Conservation (phyloP, 495 filamentous ascomycete species). For the Lepraria neglecta region DNA sequence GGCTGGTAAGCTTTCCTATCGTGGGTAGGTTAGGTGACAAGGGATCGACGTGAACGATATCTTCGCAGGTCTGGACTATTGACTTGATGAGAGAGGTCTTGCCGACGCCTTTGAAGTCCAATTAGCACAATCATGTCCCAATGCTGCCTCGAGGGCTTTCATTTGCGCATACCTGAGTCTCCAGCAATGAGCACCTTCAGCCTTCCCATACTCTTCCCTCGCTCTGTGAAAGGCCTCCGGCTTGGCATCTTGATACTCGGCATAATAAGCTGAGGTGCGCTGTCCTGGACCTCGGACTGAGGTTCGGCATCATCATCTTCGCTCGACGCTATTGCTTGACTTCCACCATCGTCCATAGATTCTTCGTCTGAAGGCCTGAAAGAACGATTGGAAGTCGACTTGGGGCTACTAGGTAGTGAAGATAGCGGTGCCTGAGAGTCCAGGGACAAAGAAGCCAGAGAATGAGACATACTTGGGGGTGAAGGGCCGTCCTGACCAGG, state of each 20-base stretch:
- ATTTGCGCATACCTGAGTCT: conserved; percentile 55
- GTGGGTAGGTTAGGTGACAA: conserved; percentile 44
- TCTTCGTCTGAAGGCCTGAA: conserved; percentile 46
- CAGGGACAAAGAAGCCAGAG: conserved; percentile 43
- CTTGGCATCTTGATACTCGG: conserved; percentile 93
- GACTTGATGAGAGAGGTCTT: conserved; percentile 91
- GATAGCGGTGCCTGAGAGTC: conserved; percentile 38
- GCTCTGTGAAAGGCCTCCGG: conserved; percentile 83
- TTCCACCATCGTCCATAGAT: conserved; percentile 46
- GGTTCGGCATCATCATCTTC: conserved; percentile 36
- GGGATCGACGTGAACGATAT: conserved; percentile 93
- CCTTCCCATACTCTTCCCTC: conserved; percentile 74
- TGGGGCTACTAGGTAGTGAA: conserved; percentile 49
- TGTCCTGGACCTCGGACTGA: conserved; percentile 34
- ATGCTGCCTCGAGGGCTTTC: not conserved
- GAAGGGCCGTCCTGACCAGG: conserved; percentile 28
- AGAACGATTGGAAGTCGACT: conserved; percentile 45
- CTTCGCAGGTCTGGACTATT: conserved; percentile 88
- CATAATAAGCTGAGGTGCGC: conserved; percentile 89
- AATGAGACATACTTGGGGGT: conserved; percentile 34
- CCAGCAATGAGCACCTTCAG: conserved; percentile 87
- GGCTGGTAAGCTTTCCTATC: conserved; percentile 26
- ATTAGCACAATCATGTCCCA: conserved; percentile 13
- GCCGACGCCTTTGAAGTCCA: conserved; percentile 47
- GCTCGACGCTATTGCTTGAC: conserved; percentile 44